phyloP scores from a whole-genome alignment of 371 early-diverging fungal species.

The Dichotomocladium elegans region DNA sequence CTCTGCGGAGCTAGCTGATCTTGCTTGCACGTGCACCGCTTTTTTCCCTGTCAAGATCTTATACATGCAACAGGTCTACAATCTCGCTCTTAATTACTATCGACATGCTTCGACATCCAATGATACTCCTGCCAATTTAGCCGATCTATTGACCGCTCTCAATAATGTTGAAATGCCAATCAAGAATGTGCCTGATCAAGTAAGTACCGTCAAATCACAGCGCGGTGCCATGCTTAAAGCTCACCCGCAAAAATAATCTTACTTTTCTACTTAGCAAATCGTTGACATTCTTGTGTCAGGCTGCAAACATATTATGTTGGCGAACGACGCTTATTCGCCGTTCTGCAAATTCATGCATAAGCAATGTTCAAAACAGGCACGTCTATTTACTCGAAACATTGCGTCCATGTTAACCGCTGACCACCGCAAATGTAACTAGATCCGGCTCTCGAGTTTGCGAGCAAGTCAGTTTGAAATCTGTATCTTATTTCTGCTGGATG shows the following conservation, averaged over 20 bases:
- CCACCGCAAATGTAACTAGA: conserved; percentile 10
- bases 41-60: too few relatives aligned
- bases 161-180: conserved; percentile 3
- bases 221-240: not conserved
- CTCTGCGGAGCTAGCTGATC: too few relatives aligned
- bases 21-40: too few relatives aligned
- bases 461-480: conserved; percentile 29
- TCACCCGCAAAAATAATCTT: too few relatives aligned
- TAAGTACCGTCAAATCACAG: not conserved
- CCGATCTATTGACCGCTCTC: conserved; percentile 5
- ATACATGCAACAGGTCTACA: conserved; percentile 9
- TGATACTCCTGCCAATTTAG: not conserved
- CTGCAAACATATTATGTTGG: conserved; percentile 23
- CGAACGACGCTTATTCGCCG: conserved; percentile 24
- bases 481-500: conserved; percentile 29
- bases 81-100: conserved; percentile 4
- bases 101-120: not conserved
- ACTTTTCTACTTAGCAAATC: conserved; percentile 24
- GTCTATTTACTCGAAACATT: not conserved
- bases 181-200: conserved; percentile 18
- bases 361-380: conserved; percentile 39
- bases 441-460: conserved; percentile 29
- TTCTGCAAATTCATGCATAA: conserved; percentile 47
- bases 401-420: not conserved
- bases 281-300: conserved; percentile 42